These are phyloP conservation scores for Draba incana DNA, from an alignment of 345 rosid genomes.

Conservation along the genomic window DNA sequence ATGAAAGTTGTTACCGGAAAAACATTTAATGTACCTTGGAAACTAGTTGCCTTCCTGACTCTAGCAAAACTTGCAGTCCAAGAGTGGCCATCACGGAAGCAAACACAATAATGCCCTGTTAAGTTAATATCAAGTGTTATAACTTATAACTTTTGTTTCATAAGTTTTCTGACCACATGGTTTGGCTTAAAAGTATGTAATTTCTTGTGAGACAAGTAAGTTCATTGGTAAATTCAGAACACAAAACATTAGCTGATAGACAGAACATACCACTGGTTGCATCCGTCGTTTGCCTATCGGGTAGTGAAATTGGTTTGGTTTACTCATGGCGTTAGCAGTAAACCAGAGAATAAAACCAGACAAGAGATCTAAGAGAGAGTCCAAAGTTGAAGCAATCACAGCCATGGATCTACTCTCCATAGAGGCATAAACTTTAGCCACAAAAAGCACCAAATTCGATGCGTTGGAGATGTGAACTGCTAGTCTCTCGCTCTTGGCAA, in stretches of 20 bases:
- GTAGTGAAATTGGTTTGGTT: slow-evolving; percentile 66
- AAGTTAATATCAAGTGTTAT: no score
- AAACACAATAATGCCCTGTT: slow-evolving; percentile 65
- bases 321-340: slow-evolving; percentile 80
- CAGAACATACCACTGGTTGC: slow-evolving; percentile 83
- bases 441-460: slow-evolving; percentile 69
- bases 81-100: slow-evolving; percentile 74
- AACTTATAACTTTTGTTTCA: no score
- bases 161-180: not conserved
- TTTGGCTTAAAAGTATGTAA: not conserved
- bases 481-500: slow-evolving; percentile 68
- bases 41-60: slow-evolving; percentile 56
- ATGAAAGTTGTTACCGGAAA: not conserved
- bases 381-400: slow-evolving; percentile 87
- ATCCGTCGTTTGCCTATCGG: slow-evolving; percentile 86
- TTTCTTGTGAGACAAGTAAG: slow-evolving; percentile 31
- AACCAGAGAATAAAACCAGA: slow-evolving; percentile 92
- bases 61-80: slow-evolving; percentile 60
- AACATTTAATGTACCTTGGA: slow-evolving; percentile 48
- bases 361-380: slow-evolving; percentile 82
- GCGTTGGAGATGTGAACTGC: slow-evolving; percentile 66
- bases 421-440: slow-evolving; percentile 77
- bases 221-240: not conserved
- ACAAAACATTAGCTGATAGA: not conserved
- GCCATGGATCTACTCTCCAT: slow-evolving; percentile 76